Percentiles rank a stretch among this genome's conserved stretches.
These are phyloP conservation scores for Podaxis mareebaensis DNA, from an alignment of 768 basidiomycete species.

Conservation along the genomic window DNA sequence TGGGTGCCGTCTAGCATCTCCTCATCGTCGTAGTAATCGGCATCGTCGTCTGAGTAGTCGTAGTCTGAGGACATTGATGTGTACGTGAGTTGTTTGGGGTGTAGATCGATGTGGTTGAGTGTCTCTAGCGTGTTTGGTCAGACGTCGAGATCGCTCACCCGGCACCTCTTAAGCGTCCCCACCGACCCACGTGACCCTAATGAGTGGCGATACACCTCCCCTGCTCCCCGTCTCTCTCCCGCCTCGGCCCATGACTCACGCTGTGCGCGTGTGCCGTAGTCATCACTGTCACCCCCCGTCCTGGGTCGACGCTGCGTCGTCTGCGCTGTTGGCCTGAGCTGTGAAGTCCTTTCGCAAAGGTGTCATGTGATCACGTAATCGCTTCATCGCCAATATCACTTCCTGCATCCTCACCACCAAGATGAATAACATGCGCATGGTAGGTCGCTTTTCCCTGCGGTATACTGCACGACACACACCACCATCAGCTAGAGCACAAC, in stretches of 20 bases:
- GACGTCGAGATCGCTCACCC: not conserved
- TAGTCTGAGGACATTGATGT: constrained; percentile 59
- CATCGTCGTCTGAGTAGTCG: constrained; percentile 69
- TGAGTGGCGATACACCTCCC: not conserved
- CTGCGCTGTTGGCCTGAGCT: not conserved
- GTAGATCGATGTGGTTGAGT: constrained; percentile 27
- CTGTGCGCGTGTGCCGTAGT: not conserved
- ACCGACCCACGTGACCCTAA: constrained; percentile 12
- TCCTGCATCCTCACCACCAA: not conserved
- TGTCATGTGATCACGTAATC: constrained; percentile 10
- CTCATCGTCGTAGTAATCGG: constrained; percentile 68
- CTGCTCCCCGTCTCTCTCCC: not conserved
- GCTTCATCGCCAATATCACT: not conserved
- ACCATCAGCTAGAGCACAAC: constrained; percentile 63
- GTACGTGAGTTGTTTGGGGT: constrained; percentile 11
- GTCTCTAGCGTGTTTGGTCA: constrained; percentile 12
- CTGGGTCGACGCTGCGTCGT: not conserved
- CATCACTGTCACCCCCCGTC: not conserved
- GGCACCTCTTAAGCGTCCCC: constrained; percentile 5
- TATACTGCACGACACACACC: not conserved
- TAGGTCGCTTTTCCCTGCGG: not conserved
- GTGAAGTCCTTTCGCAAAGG: no score
- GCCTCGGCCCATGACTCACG: not conserved
- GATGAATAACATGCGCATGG: constrained; percentile 19
- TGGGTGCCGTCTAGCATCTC: constrained; percentile 70